Evolutionary conservation across 2,329 filamentous ascomycete genomes (phyloP).

Genomic region (Xylaria sp.): DNA sequence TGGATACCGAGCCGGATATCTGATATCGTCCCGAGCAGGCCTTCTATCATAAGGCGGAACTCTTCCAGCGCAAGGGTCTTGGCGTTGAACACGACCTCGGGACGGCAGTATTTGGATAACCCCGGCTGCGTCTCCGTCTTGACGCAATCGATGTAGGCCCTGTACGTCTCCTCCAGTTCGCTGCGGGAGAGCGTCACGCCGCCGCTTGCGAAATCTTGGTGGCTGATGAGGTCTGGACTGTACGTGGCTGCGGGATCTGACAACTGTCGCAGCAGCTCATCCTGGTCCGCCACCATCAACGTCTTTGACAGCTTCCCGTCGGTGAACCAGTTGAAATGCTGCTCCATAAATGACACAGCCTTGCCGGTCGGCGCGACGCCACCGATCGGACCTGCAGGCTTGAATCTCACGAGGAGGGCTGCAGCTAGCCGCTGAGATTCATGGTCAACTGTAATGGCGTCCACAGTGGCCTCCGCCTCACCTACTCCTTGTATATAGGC

Average conservation of each 20-base stretch:
- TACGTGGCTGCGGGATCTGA: slow-evolving; percentile 8
- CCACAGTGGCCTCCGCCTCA: slow-evolving; percentile 18
- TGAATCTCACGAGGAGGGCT: slow-evolving; percentile 12
- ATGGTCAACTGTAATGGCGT: slow-evolving; percentile 26
- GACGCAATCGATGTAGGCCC: slow-evolving; percentile 38
- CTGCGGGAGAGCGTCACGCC: slow-evolving; percentile 10
- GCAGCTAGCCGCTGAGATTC: slow-evolving; percentile 18
- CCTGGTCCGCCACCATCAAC: slow-evolving; percentile 17
- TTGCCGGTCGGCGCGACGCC: slow-evolving; percentile 3
- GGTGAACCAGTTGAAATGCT: slow-evolving; percentile 23
- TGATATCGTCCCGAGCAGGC: slow-evolving; percentile 32
- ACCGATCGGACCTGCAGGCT: neutral
- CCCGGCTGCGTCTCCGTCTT: slow-evolving; percentile 32
- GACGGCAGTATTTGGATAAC: slow-evolving; percentile 34
- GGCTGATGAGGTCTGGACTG: slow-evolving; percentile 18
- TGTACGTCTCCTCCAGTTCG: slow-evolving; percentile 31
- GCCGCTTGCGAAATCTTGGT: slow-evolving; percentile 3
- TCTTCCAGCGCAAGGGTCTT: slow-evolving; percentile 23
- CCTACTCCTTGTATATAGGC: slow-evolving; percentile 10
- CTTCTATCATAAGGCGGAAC: slow-evolving; percentile 37
- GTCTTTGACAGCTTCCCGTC: slow-evolving; percentile 23
- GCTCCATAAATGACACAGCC: slow-evolving; percentile 13
- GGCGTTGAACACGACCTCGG: slow-evolving; percentile 36
- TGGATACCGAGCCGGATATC: slow-evolving; percentile 34
- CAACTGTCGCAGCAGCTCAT: slow-evolving; percentile 21